Base-by-base conservation (phyloP, 495 filamentous ascomycete genomes). In the Neurospora sublineolata region DNA sequence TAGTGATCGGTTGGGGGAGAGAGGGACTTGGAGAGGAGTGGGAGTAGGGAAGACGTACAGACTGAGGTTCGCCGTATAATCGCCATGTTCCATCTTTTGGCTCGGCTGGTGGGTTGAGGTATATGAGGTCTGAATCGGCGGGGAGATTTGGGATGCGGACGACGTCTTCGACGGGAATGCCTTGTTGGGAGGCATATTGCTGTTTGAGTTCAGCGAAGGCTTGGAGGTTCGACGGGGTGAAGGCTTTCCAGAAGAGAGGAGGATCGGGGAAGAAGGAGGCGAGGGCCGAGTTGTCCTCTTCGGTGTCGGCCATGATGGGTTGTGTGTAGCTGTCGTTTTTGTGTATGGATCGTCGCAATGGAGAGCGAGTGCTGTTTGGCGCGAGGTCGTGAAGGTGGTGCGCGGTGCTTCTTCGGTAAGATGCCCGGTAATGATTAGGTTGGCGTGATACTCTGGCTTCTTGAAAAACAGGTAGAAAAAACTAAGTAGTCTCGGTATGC, bases 231-330 rank as follows among this genome's bases (percentile, higher is more conserved):
- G 90, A 87, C 4, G 87, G 76, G 0, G 93, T 97, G 82, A 98
- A 98, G 79, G 89, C 85, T 73, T 92, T 91, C 88, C 93, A 98
- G 84, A 97, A 94, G 4, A 91, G 89, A 27, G 95, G 95, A 4
- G 95, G 95, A 18, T 91, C 86, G 20, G 95, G 94, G 81, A 93
- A 84, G 30, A 82, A 80, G 10, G 81, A 76, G n/a, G 81, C 77
- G 11, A 80, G 77, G 42, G 78, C 77, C 11, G 75, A 74, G 37
- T 80, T 75, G 60, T 84, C 81, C 39, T 85, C 81, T 52, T 80
- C 77, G 16, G 67, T 44, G 44, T 76, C 68, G 33, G 75, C 79
- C 83, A 85, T 85, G 27, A 46, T 73, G 68, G 37, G 39, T 1
- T 6, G 10, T 12, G 5, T 46, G 68, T 71, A 18, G 27, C 14